phyloP scores from a whole-genome alignment of 257 asterid genomes.

The Orobanche coerulescens region DNA sequence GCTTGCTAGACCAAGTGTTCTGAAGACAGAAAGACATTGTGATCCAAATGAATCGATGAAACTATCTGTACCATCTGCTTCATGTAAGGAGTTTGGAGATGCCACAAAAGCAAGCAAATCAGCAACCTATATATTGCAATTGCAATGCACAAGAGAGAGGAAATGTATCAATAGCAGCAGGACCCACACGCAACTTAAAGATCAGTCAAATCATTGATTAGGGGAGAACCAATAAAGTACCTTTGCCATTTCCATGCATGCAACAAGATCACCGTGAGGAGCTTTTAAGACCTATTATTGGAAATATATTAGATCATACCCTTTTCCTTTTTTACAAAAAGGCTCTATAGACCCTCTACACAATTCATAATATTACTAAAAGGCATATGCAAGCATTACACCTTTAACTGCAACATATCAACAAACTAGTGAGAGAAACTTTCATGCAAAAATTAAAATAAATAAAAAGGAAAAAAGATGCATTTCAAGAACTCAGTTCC shows the following conservation, averaged over 20 bases:
- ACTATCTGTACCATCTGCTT: slow-evolving; percentile 32
- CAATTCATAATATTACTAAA: slow-evolving; percentile 13
- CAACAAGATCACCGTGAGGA: slow-evolving; percentile 71
- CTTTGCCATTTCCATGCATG: slow-evolving; percentile 99
- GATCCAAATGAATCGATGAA: slow-evolving; percentile 87
- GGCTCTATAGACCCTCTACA: too few species aligned
- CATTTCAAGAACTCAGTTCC: too few species aligned
- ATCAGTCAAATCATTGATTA: neutral
- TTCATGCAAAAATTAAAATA: neutral
- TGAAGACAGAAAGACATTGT: slow-evolving; percentile 80
- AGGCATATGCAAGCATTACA: too few species aligned
- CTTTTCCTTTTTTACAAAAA: too few species aligned
- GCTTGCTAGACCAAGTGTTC: slow-evolving; percentile 89
- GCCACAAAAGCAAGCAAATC: slow-evolving; percentile 97
- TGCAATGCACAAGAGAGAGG: neutral
- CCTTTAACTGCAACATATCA: too few species aligned
- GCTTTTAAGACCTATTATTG: slow-evolving; percentile 72
- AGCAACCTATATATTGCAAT: slow-evolving; percentile 59
- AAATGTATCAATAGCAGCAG: neutral
- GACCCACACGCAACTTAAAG: neutral
- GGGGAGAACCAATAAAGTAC: slow-evolving; percentile 32
- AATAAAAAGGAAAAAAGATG: neutral
- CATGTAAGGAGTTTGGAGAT: slow-evolving; percentile 53
- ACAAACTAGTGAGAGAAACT: too few species aligned
- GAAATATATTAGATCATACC: neutral